Percentiles rank a stretch among this genome's conserved stretches.
Conservation (phyloP, 305 asterid species). For the Coffea humblotiana region DNA sequence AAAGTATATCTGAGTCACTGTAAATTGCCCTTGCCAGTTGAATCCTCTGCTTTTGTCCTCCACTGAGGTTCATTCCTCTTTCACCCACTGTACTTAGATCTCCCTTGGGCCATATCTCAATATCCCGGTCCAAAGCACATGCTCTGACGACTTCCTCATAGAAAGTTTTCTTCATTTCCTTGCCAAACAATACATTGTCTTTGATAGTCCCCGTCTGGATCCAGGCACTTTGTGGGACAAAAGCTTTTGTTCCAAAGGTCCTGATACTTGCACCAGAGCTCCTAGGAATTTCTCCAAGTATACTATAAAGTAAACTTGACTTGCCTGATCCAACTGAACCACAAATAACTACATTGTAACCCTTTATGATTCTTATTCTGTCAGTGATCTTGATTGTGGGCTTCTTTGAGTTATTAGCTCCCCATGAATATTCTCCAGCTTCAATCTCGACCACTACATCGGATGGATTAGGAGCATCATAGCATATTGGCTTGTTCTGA, state of each 20-base stretch:
- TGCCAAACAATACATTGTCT: slow-evolving; percentile 76
- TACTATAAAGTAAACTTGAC: slow-evolving; percentile 64
- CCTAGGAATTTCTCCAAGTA: slow-evolving; percentile 72
- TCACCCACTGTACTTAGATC: slow-evolving; percentile 70
- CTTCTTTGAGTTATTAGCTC: slow-evolving; percentile 34
- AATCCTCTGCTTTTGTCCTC: slow-evolving; percentile 79
- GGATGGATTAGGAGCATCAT: slow-evolving; percentile 25
- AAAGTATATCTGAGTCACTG: slow-evolving; percentile 57
- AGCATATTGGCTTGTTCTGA: slow-evolving; percentile 37
- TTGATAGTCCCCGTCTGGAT: slow-evolving; percentile 71
- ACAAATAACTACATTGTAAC: slow-evolving; percentile 65
- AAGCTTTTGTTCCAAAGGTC: slow-evolving; percentile 64
- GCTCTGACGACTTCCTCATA: slow-evolving; percentile 64
- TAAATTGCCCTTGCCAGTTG: slow-evolving; percentile 82
- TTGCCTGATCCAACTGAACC: slow-evolving; percentile 87
- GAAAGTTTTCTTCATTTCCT: slow-evolving; percentile 49
- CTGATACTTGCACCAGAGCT: slow-evolving; percentile 49
- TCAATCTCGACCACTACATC: slow-evolving; percentile 60
- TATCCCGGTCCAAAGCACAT: slow-evolving; percentile 65
- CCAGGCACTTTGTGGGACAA: slow-evolving; percentile 81
- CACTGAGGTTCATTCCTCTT: slow-evolving; percentile 71
- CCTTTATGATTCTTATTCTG: slow-evolving; percentile 48
- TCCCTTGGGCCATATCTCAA: slow-evolving; percentile 63
- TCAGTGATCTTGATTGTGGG: slow-evolving; percentile 49
- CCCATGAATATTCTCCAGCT: slow-evolving; percentile 68